These are phyloP conservation scores for Neostapfia colusana DNA, from an alignment of 176 grass and related monocot genomes.

Conservation along the genomic window DNA sequence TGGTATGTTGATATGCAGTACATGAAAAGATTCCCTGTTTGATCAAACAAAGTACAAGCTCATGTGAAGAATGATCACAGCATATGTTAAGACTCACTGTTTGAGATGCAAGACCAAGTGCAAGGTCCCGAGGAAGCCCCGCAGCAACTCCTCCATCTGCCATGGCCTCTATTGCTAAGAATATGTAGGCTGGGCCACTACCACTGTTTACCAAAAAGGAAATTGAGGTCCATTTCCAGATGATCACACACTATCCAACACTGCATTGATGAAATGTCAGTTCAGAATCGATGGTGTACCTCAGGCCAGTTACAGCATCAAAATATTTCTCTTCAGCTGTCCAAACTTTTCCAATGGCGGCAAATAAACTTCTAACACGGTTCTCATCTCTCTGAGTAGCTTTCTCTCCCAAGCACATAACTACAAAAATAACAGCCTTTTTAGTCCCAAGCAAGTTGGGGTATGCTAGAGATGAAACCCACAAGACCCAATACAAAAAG, in stretches of 20 bases:
- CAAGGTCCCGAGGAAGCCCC: conserved; percentile 94
- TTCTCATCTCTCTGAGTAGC: conserved; percentile 81
- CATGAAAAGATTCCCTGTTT: conserved; percentile 1
- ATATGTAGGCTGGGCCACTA: conserved; percentile 96
- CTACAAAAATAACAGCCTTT: too few species aligned
- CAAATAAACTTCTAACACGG: conserved; percentile 67
- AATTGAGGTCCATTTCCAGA: background rate
- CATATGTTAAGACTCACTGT: conserved; percentile 58
- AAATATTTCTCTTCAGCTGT: conserved; percentile 96
- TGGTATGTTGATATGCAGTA: background rate
- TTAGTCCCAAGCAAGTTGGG: too few species aligned
- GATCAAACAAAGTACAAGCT: background rate
- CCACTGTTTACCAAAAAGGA: conserved; percentile 63
- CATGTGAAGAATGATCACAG: conserved; percentile 10
- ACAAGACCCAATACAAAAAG: too few species aligned
- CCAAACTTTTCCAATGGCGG: conserved; percentile 94
- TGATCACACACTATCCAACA: background rate
- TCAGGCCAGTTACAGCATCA: conserved; percentile 96
- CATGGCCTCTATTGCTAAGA: conserved; percentile 91
- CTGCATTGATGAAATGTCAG: background rate
- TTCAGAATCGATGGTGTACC: conserved; percentile 43
- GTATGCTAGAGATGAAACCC: too few species aligned
- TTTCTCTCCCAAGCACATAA: conserved; percentile 78
- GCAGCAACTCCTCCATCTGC: conserved; percentile 98
- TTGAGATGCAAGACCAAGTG: conserved; percentile 90